phyloP scores from a whole-genome alignment of 768 basidiomycete species.

The Candolleomyces aberdarensis region DNA sequence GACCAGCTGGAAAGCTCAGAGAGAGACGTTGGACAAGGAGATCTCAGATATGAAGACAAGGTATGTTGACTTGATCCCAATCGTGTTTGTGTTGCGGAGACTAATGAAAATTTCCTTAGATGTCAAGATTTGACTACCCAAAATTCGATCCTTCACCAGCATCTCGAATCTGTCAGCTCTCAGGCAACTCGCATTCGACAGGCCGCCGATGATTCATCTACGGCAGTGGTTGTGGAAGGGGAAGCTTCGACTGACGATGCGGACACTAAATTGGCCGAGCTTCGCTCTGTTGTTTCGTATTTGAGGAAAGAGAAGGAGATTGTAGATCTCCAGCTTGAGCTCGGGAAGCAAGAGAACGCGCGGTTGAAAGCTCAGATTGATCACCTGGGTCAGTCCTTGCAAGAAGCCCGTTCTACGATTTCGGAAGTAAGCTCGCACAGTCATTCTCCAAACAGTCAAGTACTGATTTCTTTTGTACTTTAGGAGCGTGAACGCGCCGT shows the following conservation, averaged over 20 bases:
- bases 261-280: constrained; percentile 66
- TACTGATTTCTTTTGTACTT: constrained; percentile 2
- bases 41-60: constrained; percentile 65
- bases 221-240: constrained; percentile 41
- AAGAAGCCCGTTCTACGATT: constrained; percentile 66
- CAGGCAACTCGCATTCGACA: constrained; percentile 81
- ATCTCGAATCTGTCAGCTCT: constrained; percentile 79
- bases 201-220: constrained; percentile 53
- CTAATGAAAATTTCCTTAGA: constrained; percentile 31
- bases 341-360: constrained; percentile 70
- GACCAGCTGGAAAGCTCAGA: constrained; percentile 78
- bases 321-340: constrained; percentile 81
- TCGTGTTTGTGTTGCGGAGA: background rate
- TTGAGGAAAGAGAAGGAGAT: constrained; percentile 91
- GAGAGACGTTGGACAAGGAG: constrained; percentile 75
- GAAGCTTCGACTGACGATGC: constrained; percentile 37
- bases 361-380: constrained; percentile 76
- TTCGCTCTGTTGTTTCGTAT: constrained; percentile 77
- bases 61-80: constrained; percentile 34
- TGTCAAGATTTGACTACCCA: constrained; percentile 73
- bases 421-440: constrained; percentile 50
- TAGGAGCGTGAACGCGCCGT: constrained; percentile 83
- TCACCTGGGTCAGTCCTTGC: constrained; percentile 62
- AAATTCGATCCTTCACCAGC: constrained; percentile 75
- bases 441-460: background rate